Base-by-base conservation (phyloP, 371 early-diverging fungal species). In the Dichotomocladium elegans region DNA sequence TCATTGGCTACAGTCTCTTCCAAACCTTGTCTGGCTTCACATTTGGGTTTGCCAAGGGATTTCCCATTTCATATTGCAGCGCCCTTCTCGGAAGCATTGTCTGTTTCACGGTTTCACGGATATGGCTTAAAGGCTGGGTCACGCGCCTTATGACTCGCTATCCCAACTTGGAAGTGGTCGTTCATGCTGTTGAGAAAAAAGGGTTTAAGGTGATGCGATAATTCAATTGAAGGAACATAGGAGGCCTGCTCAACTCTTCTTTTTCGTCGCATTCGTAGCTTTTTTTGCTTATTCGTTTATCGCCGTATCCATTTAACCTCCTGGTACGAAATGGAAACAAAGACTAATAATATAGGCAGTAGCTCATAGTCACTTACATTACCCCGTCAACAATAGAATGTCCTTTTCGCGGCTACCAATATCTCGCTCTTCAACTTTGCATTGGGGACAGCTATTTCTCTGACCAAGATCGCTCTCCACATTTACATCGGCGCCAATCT, bases 301-400 rank as follows among this genome's bases (percentile, higher is more conserved):
- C 89, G 3, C 92, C 92, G 1, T 91, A 90, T 61, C 92, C 92
- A 17, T 88, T 71, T 65, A 83, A 80, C 46, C 45, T 89, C n/a
- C 68, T 88, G 66, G 70, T 70, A 63, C 40, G 59, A n/a, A n/a
- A n/a, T n/a, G n/a, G n/a, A n/a, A n/a, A n/a, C n/a, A n/a, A n/a
- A n/a, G n/a, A n/a, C n/a, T n/a, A n/a, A n/a, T n/a, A 31, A 15
- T 25, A 19, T 14, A 1, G 30, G 6, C 5, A 17, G 15, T 17
- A 30, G 37, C 37, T 37, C 12, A 24, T n/a, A 43, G 37, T 6
- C 3, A 12, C 37, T 37, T 5, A 37, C n/a, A 37, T 33, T 34
- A 15, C 22, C 1, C 26, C 24, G 14, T 22, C 24, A 6, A 34
- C n/a, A 2, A 10, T 55, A 70, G 70, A 88, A 88, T 49, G 79